Conservation (phyloP, 2,329 filamentous ascomycete genomes). For the Claviceps africana region DNA sequence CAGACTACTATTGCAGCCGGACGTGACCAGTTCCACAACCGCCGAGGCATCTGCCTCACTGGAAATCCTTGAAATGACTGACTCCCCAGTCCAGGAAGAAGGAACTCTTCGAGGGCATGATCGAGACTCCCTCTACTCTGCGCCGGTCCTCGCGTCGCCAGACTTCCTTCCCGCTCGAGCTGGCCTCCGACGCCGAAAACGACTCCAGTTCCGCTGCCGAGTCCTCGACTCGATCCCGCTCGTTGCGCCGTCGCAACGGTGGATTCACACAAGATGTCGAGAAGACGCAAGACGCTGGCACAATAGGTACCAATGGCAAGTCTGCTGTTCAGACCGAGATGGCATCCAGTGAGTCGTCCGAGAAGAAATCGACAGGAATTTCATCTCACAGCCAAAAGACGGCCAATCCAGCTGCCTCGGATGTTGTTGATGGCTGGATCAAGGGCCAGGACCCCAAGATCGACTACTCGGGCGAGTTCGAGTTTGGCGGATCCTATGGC, state of each 20-base stretch:
- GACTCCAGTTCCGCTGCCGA: conserved; percentile 36
- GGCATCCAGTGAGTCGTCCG: conserved; percentile 14
- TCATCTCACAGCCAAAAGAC: conserved; percentile 1
- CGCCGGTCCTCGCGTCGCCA: conserved; percentile 36
- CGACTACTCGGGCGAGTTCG: conserved; percentile 51
- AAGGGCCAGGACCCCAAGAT: conserved; percentile 47
- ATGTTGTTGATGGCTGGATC: conserved; percentile 39
- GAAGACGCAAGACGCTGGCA: conserved; percentile 24
- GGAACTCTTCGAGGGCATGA: conserved; percentile 47
- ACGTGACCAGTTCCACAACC: neutral
- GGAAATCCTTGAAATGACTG: conserved; percentile 1
- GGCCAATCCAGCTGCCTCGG: conserved; percentile 9
- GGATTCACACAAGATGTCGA: conserved; percentile 38
- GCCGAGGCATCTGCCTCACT: neutral
- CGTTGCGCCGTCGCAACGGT: conserved; percentile 30
- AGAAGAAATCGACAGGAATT: conserved; percentile 4
- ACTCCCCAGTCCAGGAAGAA: conserved; percentile 34
- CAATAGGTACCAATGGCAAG: conserved; percentile 20
- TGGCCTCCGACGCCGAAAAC: conserved; percentile 31
- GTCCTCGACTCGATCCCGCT: conserved; percentile 19
- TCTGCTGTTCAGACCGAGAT: conserved; percentile 10
- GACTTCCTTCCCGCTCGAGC: conserved; percentile 30
- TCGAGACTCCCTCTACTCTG: conserved; percentile 34
- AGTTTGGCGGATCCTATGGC: conserved; percentile 82
- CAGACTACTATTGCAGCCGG: neutral